Evolutionary conservation across 2,329 filamentous ascomycete genomes (phyloP).

Genomic region (Nothomitra cinnamomea): DNA sequence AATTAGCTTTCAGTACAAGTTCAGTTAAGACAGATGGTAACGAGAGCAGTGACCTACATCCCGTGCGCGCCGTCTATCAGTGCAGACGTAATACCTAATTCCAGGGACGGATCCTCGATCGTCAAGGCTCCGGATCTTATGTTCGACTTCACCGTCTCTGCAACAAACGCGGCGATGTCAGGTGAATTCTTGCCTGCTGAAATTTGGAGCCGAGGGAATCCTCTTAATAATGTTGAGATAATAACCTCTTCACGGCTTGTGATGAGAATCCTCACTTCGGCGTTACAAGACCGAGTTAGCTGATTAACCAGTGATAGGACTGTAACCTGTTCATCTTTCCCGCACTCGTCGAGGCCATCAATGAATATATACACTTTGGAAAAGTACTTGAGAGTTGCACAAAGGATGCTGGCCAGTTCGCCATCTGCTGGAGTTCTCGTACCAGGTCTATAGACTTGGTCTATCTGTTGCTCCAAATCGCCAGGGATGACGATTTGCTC

Average conservation of each 20-base stretch:
- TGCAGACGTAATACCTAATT: constrained; percentile 4
- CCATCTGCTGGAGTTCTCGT: constrained; percentile 2
- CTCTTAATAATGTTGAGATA: neutral
- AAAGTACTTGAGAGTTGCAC: constrained; percentile 1
- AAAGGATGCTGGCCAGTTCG: constrained; percentile 2
- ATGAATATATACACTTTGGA: constrained; percentile 7
- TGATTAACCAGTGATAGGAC: constrained; percentile 5
- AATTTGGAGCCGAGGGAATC: neutral
- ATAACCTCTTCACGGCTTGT: neutral
- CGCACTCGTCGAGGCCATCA: constrained; percentile 3
- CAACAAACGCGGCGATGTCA: constrained; percentile 4
- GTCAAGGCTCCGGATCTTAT: constrained; percentile 3
- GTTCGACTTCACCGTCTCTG: constrained; percentile 4
- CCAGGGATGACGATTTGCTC: constrained; percentile 6
- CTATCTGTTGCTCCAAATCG: constrained; percentile 7
- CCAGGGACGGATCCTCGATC: neutral
- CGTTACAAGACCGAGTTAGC: neutral
- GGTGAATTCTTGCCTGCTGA: constrained; percentile 4
- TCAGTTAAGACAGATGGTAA: neutral
- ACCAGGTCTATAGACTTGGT: neutral
- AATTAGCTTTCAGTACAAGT: neutral
- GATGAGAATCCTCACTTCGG: neutral
- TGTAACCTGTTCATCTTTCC: neutral
- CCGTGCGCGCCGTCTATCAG: constrained; percentile 5
- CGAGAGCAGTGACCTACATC: constrained; percentile 3